Conservation (phyloP, 768 basidiomycete genomes). For the Terana coerulea region DNA sequence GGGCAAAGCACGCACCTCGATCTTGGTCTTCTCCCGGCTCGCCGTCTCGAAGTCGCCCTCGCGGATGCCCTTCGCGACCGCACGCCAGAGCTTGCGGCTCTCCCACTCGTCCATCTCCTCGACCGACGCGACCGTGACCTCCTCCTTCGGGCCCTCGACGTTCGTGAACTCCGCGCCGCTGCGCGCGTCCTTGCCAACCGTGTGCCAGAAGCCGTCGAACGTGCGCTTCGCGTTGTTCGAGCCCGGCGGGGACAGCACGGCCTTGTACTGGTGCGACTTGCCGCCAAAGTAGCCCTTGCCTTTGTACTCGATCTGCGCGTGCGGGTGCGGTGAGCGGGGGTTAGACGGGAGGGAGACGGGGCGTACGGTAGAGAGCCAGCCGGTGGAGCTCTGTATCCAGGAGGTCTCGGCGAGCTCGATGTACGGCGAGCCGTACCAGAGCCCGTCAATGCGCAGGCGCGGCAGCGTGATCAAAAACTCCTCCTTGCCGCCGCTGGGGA, state of each 20-base stretch:
- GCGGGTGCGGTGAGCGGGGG: background rate
- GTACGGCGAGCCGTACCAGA: conserved; percentile 89
- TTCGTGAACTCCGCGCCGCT: conserved; percentile 67
- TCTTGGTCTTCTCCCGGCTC: conserved; percentile 80
- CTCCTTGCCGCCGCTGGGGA: conserved; percentile 53
- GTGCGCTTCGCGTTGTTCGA: conserved; percentile 37
- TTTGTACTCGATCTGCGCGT: conserved; percentile 77
- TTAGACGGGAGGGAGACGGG: background rate
- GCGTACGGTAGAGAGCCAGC: conserved; percentile 51
- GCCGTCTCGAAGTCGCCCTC: conserved; percentile 93
- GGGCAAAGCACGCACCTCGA: conserved; percentile 62
- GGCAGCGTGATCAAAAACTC: conserved; percentile 91
- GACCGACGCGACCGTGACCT: conserved; percentile 60
- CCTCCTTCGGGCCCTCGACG: conserved; percentile 68
- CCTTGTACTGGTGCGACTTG: conserved; percentile 91
- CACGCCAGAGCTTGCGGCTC: conserved; percentile 78
- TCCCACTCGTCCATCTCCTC: conserved; percentile 79
- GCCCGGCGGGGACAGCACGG: conserved; percentile 54
- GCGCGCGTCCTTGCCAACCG: conserved; percentile 50
- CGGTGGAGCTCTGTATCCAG: conserved; percentile 68
- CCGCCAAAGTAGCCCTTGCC: conserved; percentile 96
- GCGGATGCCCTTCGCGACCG: conserved; percentile 87
- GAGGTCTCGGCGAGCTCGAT: conserved; percentile 85
- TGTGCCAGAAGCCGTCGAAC: conserved; percentile 84
- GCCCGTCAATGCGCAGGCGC: conserved; percentile 86